These are phyloP conservation scores for Diaporthe ilicicola DNA, from an alignment of 2,329 filamentous ascomycete species.

Conservation along the genomic window DNA sequence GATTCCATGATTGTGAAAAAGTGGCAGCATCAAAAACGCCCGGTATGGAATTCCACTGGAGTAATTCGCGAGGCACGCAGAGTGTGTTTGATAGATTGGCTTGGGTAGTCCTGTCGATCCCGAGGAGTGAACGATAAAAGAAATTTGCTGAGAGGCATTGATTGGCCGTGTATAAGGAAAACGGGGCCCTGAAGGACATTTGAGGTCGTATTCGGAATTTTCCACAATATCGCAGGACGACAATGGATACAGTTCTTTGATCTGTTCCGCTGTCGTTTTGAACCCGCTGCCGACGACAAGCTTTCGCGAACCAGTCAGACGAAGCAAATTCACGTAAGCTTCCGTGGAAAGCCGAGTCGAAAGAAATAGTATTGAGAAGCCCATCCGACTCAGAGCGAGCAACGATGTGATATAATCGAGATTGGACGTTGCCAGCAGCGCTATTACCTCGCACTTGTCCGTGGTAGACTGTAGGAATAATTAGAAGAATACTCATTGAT, in stretches of 20 bases:
- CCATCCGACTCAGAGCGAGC: slow-evolving; percentile 60
- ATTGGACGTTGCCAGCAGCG: slow-evolving; percentile 56
- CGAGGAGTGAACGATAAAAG: slow-evolving; percentile 47
- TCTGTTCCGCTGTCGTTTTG: slow-evolving; percentile 30
- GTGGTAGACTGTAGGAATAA: neutral
- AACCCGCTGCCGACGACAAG: slow-evolving; percentile 39
- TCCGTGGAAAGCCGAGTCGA: slow-evolving; percentile 61
- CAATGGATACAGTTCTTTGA: slow-evolving; percentile 39
- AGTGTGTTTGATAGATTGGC: slow-evolving; percentile 62
- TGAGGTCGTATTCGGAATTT: slow-evolving; percentile 31
- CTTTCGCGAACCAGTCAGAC: slow-evolving; percentile 49
- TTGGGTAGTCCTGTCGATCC: slow-evolving; percentile 65
- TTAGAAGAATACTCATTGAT: neutral
- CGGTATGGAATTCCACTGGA: slow-evolving; percentile 51
- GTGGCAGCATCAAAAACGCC: slow-evolving; percentile 56
- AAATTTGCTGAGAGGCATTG: slow-evolving; percentile 34
- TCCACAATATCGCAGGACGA: slow-evolving; percentile 36
- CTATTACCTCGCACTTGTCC: slow-evolving; percentile 49
- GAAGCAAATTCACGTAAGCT: slow-evolving; percentile 57
- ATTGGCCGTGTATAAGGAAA: slow-evolving; percentile 34
- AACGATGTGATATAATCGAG: slow-evolving; percentile 62
- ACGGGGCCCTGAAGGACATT: slow-evolving; percentile 20
- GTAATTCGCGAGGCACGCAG: slow-evolving; percentile 54
- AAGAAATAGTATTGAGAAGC: slow-evolving; percentile 61
- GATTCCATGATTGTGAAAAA: slow-evolving; percentile 62